Conservation (phyloP, 108 stramenopile genomes). For the Licmophora abbreviata region DNA sequence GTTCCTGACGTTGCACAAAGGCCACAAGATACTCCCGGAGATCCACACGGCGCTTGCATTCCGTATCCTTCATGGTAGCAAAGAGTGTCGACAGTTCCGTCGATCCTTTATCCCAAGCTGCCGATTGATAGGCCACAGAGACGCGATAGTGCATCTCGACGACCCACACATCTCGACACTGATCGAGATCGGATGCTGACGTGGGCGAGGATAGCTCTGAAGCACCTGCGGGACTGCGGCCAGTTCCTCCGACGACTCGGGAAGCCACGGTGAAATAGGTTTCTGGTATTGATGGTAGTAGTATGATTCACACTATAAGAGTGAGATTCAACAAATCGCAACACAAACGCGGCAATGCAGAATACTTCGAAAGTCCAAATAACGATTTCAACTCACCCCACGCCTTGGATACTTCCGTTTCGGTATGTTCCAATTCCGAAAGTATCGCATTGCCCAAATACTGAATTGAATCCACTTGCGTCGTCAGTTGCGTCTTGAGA, state of each 20-base stretch:
- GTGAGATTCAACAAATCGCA: no score
- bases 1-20: constrained; percentile 56
- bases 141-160: constrained; percentile 77
- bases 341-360: no score
- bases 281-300: background rate
- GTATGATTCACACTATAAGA: no score
- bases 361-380: background rate
- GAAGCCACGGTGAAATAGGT: background rate
- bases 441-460: constrained; percentile 56
- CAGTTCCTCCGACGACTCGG: background rate
- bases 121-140: constrained; percentile 57
- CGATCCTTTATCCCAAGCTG: constrained; percentile 68
- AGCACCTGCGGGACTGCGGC: background rate
- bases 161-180: constrained; percentile 51
- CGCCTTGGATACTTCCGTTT: constrained; percentile 46
- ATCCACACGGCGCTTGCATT: constrained; percentile 48
- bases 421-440: constrained; percentile 59
- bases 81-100: constrained; percentile 54
- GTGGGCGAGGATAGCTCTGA: background rate
- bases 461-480: constrained; percentile 42
- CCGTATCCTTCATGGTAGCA: constrained; percentile 48
- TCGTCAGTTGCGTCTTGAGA: constrained; percentile 27
- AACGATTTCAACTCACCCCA: constrained; percentile 37
- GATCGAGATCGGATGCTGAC: constrained; percentile 18
- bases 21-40: constrained; percentile 60